Percentiles rank a stretch among this genome's conserved stretches.
phyloP scores from a whole-genome alignment of 148 eudicot species.

The Rhododendron ovatum region DNA sequence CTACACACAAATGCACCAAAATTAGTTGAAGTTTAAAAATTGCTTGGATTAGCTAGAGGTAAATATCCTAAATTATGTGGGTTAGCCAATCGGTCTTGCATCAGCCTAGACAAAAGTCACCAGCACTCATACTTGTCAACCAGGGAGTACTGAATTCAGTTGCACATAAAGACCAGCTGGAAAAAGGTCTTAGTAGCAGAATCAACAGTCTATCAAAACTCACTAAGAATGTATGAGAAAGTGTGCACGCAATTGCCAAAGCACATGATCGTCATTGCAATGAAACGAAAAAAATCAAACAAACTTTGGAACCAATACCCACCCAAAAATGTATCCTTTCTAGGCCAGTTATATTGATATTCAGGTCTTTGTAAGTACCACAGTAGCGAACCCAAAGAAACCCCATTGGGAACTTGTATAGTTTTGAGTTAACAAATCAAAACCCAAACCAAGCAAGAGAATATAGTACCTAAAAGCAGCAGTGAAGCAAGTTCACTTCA shows the following conservation, averaged over 20 bases:
- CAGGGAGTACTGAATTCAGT: background rate
- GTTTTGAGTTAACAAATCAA: background rate
- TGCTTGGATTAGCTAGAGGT: background rate
- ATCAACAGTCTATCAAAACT: background rate
- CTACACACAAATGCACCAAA: background rate
- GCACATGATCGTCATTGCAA: background rate
- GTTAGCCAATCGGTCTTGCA: background rate
- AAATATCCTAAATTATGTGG: background rate
- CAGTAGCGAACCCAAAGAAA: slow-evolving; percentile 90
- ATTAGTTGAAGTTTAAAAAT: background rate
- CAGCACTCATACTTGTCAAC: background rate
- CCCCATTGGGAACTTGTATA: slow-evolving; percentile 78
- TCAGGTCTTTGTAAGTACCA: slow-evolving; percentile 72
- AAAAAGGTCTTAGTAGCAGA: background rate
- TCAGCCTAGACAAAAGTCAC: background rate
- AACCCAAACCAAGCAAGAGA: slow-evolving; percentile 3
- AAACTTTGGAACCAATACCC: slow-evolving; percentile 33
- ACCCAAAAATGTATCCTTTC: slow-evolving; percentile 79
- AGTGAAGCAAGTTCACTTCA: background rate
- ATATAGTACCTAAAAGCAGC: background rate
- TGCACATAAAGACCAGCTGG: background rate
- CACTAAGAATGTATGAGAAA: background rate
- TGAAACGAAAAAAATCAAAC: slow-evolving; percentile 17
- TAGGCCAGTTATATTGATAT: slow-evolving; percentile 76
- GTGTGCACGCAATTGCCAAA: background rate